Conservation (phyloP, 352 stramenopile genomes). For the Phytophthora kernoviae region DNA sequence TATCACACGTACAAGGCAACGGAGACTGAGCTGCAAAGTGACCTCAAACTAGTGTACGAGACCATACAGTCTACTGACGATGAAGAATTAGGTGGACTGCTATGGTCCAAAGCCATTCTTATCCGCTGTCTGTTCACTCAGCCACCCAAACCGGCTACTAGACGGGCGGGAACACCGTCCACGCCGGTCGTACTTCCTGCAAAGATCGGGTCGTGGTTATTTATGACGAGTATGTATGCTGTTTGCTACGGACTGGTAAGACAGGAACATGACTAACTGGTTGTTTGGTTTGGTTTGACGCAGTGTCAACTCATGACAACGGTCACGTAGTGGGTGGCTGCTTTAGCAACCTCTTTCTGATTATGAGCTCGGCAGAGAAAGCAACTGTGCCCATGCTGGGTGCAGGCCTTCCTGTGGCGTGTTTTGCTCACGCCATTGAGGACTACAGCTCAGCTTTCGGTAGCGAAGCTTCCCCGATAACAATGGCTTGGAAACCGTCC, state of each 20-base stretch:
- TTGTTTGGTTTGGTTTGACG: constrained; percentile 10
- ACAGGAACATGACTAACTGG: background rate
- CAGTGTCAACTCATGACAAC: constrained; percentile 79
- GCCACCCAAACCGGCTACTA: constrained; percentile 14
- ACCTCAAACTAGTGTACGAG: constrained; percentile 65
- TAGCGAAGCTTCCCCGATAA: constrained; percentile 30
- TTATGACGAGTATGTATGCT: constrained; percentile 67
- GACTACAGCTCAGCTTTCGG: constrained; percentile 50
- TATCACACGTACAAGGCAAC: constrained; percentile 68
- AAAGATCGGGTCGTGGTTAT: constrained; percentile 78
- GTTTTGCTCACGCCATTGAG: constrained; percentile 57
- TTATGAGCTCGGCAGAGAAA: constrained; percentile 30
- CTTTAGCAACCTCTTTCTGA: constrained; percentile 74
- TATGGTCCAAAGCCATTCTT: constrained; percentile 81
- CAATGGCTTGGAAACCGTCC: constrained; percentile 73
- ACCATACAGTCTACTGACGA: constrained; percentile 61
- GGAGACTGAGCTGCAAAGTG: constrained; percentile 50
- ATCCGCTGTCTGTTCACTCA: constrained; percentile 53
- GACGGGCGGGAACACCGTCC: constrained; percentile 1
- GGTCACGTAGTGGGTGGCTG: constrained; percentile 71
- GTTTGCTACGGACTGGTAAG: background rate
- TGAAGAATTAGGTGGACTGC: constrained; percentile 54
- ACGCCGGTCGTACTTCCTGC: constrained; percentile 43
- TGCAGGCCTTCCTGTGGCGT: constrained; percentile 52
- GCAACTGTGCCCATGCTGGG: constrained; percentile 27